Evolutionary conservation across 768 basidiomycete genomes (phyloP), one percentile per base, ranked within the genome.

Genomic region (Pluteus cervinus): DNA sequence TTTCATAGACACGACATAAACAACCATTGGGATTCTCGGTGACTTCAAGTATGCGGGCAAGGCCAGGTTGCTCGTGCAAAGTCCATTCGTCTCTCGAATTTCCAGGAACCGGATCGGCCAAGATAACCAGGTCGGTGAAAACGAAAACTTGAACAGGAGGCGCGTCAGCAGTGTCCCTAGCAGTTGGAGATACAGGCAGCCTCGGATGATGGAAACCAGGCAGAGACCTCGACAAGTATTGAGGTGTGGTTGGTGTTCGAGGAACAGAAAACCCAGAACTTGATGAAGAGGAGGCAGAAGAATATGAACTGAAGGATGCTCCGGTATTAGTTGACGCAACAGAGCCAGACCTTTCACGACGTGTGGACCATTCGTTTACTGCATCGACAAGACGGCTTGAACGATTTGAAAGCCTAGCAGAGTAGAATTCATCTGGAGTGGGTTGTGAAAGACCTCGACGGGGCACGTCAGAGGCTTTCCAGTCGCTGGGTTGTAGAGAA

Each of bases 61-160:
- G n/a, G n/a, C n/a, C n/a, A n/a, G n/a, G n/a, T n/a, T n/a, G n/a
- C n/a, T n/a, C n/a, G n/a, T n/a, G n/a, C n/a, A n/a, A n/a, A n/a
- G n/a, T n/a, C n/a, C n/a, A n/a, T n/a, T n/a, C n/a, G n/a, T n/a
- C n/a, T n/a, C n/a, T n/a, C 18, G 41, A 47, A 22, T 44, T 36
- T 25, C 54, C 41, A 12, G 40, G 44, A 1, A 42, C 43, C n/a
- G 63, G 59, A 16, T 59, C 59, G 12, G 76, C 71, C 20, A 88
- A 53, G n/a, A 89, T 47, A 33, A 86, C 53, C 22, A 89, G 40
- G 54, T 91, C 86, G 12, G 75, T 75, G 57, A 89, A 86, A 10
- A 85, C 69, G 39, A 69, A 65, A 25, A 53, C 62, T 43, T 61
- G 61, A 12, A 63, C 51, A 42, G 50, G 45, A 15, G 48, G 34